These are phyloP conservation scores for Dioszegia aurantiaca DNA, from an alignment of 768 basidiomycete species.

Conservation along the genomic window DNA sequence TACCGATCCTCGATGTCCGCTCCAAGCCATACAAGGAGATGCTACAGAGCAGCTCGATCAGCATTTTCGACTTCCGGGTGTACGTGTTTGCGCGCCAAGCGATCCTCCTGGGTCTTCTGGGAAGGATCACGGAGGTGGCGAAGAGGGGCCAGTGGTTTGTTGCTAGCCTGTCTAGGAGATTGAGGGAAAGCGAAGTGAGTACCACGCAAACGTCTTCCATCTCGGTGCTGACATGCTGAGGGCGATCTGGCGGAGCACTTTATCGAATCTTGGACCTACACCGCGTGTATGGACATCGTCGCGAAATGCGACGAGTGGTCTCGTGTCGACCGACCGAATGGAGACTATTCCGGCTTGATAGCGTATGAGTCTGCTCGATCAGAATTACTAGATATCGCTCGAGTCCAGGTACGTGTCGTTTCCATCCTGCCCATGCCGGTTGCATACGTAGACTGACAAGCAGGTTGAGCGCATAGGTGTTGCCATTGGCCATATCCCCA, in stretches of 20 bases:
- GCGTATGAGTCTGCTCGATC: slow-evolving; percentile 73
- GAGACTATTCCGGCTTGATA: slow-evolving; percentile 55
- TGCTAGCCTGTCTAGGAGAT: slow-evolving; percentile 67
- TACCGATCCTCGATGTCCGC: slow-evolving; percentile 70
- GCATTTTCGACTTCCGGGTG: slow-evolving; percentile 86
- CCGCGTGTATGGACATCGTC: slow-evolving; percentile 77
- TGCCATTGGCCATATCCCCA: slow-evolving; percentile 67
- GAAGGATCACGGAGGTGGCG: slow-evolving; percentile 67
- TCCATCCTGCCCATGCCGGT: slow-evolving; percentile 11
- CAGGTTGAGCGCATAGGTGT: slow-evolving; percentile 86
- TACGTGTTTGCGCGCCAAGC: slow-evolving; percentile 89
- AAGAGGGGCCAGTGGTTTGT: slow-evolving; percentile 72
- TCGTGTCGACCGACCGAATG: slow-evolving; percentile 42
- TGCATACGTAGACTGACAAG: background rate
- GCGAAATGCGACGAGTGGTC: slow-evolving; percentile 74
- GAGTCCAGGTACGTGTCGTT: slow-evolving; percentile 67
- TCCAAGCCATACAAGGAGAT: slow-evolving; percentile 86
- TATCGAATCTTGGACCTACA: slow-evolving; percentile 90
- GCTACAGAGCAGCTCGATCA: slow-evolving; percentile 83
- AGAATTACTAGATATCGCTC: slow-evolving; percentile 85
- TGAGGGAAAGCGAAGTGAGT: slow-evolving; percentile 72
- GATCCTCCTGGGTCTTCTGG: slow-evolving; percentile 66
- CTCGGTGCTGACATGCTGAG: too few relatives aligned
- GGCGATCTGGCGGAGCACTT: slow-evolving; percentile 59
- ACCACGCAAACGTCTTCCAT: too few relatives aligned